phyloP scores from a whole-genome alignment of 495 filamentous ascomycete species.

The Penicillium paxilli region DNA sequence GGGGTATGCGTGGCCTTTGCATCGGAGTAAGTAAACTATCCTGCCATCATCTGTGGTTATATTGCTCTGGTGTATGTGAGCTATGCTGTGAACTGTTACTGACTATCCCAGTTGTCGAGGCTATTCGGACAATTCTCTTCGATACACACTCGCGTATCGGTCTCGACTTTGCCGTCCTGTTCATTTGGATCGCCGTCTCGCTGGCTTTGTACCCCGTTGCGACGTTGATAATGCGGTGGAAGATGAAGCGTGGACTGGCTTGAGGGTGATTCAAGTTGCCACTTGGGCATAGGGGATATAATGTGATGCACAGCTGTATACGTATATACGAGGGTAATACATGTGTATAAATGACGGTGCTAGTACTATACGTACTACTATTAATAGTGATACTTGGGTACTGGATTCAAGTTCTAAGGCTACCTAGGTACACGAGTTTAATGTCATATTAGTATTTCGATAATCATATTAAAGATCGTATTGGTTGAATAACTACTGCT shows the following conservation, averaged over 20 bases:
- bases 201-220: conserved; percentile 61
- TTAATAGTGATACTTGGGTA: too few relatives aligned
- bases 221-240: conserved; percentile 59
- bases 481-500: conserved; percentile 1
- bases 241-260: conserved; percentile 39
- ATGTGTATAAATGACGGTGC: too few relatives aligned
- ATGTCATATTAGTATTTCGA: too few relatives aligned
- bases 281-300: not conserved
- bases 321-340: too few relatives aligned
- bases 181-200: conserved; percentile 60
- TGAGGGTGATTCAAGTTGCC: too few relatives aligned
- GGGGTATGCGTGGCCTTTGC: conserved; percentile 74
- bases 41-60: too few relatives aligned
- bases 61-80: too few relatives aligned
- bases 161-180: conserved; percentile 63
- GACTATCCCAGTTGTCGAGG: conserved; percentile 57
- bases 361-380: too few relatives aligned
- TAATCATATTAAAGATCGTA: not conserved
- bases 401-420: not conserved
- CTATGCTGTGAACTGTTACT: not conserved
- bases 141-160: conserved; percentile 62
- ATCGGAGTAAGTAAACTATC: conserved; percentile 47
- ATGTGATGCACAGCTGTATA: too few relatives aligned
- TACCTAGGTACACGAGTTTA: not conserved
- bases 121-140: conserved; percentile 62